A percentile compares a stretch with the other conserved stretches of the same genome.
These are phyloP conservation scores for Penicillium sclerotiorum DNA, from an alignment of 2,329 filamentous ascomycete genomes.

Conservation along the genomic window DNA sequence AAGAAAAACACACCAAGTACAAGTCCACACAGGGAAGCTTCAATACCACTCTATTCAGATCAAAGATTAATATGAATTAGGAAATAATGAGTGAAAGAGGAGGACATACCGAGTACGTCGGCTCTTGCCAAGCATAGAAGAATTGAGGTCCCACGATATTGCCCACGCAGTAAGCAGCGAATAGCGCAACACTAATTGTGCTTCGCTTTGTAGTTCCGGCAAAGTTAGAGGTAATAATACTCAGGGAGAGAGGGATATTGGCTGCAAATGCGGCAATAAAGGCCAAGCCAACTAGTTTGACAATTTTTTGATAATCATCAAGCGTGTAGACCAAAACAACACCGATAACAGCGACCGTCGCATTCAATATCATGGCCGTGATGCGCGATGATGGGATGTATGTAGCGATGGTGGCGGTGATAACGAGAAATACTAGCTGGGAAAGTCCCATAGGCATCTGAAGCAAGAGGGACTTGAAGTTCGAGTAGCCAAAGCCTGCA, in stretches of 20 bases:
- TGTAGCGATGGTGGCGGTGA: conserved; percentile 33
- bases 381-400: conserved; percentile 31
- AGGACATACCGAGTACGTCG: conserved; percentile 30
- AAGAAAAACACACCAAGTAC: conserved; percentile 34
- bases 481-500: conserved; percentile 42
- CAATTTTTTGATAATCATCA: conserved; percentile 24
- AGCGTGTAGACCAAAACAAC: conserved; percentile 37
- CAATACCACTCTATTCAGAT: conserved; percentile 35
- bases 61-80: background rate
- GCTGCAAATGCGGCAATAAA: conserved; percentile 35
- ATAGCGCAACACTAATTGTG: conserved; percentile 49
- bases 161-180: conserved; percentile 46
- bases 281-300: conserved; percentile 33
- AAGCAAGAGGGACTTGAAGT: conserved; percentile 37
- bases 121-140: conserved; percentile 35
- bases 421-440: conserved; percentile 36
- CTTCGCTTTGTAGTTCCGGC: conserved; percentile 41
- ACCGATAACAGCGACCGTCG: conserved; percentile 23
- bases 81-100: background rate
- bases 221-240: conserved; percentile 38
- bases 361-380: conserved; percentile 32
- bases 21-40: conserved; percentile 33
- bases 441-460: conserved; percentile 40
- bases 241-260: conserved; percentile 38
- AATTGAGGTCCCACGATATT: conserved; percentile 40